Base-by-base conservation (phyloP, 768 basidiomycete genomes). In the Botryobasidium botryosum region DNA sequence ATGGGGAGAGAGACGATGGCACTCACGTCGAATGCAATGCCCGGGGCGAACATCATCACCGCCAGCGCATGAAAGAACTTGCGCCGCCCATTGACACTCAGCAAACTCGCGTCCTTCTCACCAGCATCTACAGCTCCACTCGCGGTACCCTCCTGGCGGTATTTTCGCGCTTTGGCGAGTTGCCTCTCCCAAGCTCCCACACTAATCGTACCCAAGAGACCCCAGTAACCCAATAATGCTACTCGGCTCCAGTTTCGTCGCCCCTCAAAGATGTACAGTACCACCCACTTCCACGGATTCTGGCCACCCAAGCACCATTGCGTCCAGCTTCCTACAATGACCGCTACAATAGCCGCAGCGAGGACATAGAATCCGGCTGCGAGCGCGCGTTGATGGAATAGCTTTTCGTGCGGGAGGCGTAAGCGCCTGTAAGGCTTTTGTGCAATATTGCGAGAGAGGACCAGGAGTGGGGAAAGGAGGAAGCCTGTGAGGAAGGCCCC, bases 1-100 rank as follows among this genome's bases (percentile, higher is more conserved):
- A 39, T 17, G 17, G 20, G 35, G 27, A 39, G 18, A 24, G 25
- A 39, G 44, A 44, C 24, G 35, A 55, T 51, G n/a, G 33, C 45
- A 73, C 82, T 65, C 55, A 91, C 91, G 61, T 97, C 94, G 57
- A 86, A 61, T 1, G 78, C 84, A 47, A 97, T 75, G 0, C 94
- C 94, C 5, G 94, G 94, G 26, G 92, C 64, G 57, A 99, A 96
- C 91, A 97, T 94, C 24, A 85, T 68, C 37, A 97, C 90, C 2
- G 92, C 87, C 44, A 97, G 67, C 20, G 77, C 88, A 63, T 99
- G 94, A 64, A 99, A 99, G 62, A 83, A 96, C 62, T 99, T 99
- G 41, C 94, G 71, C 49, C 94, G 70, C 21, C 83, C 85, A 59
- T 99, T 97, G 51, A 96, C 64, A 38, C 80, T 75, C 45, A 97